Evolutionary conservation across 139 green algal species (phyloP).

Genomic region (Coelastrella sp.): DNA sequence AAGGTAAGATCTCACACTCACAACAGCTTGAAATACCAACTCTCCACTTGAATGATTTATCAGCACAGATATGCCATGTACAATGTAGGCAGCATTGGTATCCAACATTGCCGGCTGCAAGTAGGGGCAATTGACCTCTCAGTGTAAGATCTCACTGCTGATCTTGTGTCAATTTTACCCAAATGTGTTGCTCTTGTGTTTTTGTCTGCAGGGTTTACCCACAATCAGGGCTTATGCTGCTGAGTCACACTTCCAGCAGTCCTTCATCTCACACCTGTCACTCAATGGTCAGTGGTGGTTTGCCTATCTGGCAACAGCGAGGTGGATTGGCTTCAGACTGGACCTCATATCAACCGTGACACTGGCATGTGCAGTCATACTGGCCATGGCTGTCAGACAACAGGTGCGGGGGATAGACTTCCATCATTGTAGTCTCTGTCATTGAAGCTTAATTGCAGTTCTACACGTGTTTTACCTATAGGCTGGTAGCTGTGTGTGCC

Average conservation of each 20-base stretch:
- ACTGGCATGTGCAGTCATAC: conserved; percentile 67
- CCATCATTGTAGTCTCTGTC: not conserved
- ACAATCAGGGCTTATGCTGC: conserved; percentile 93
- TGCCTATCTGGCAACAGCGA: conserved; percentile 64
- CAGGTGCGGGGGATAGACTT: not conserved
- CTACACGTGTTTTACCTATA: not conserved
- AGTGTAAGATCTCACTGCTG: too few species aligned
- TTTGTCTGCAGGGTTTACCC: conserved; percentile 75
- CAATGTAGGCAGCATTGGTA: not conserved
- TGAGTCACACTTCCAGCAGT: conserved; percentile 62
- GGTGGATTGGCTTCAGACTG: conserved; percentile 74
- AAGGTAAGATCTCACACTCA: conserved; percentile 55
- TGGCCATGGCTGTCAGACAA: conserved; percentile 73
- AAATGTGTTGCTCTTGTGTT: not conserved
- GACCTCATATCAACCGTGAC: conserved; percentile 76
- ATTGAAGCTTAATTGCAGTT: not conserved
- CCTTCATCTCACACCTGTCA: conserved; percentile 67
- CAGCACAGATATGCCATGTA: not conserved
- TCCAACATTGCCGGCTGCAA: not conserved
- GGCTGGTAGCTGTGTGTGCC: too few species aligned
- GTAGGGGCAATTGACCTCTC: not conserved
- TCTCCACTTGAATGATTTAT: not conserved
- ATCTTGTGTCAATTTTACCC: too few species aligned
- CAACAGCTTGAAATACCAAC: not conserved
- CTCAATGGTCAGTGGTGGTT: conserved; percentile 77